Base-by-base conservation (phyloP, 352 stramenopile species). In the Pythium chondricola region DNA sequence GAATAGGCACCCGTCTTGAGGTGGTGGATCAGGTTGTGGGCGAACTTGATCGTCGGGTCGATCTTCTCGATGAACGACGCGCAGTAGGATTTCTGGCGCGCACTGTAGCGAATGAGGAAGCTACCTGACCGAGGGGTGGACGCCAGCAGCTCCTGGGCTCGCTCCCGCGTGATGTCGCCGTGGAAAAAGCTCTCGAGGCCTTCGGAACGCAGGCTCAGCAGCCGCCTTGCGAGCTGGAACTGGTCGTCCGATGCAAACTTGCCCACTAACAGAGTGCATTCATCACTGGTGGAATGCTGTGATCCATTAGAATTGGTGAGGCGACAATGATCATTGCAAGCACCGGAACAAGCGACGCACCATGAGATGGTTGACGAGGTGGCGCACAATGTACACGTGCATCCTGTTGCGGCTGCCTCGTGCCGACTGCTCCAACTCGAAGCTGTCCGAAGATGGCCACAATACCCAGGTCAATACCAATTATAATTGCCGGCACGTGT, bases 131-230 rank as follows among this genome's bases (percentile, higher is more conserved):
- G 66, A 3, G 27, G 38, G 13, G 61, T 61, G 1, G 41, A 26
- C 16, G 56, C 7, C 24, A 89, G 42, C 41, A 89, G 59, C 30
- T 68, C 45, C 30, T 87, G 69, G 2, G 75, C 58, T 17, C 52
- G 62, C 16, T 72, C 69, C 13, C 78, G 78, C 1, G 76, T 67
- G 21, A 89, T 86, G 22, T 84, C 74, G 8, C 78, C 78, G 36
- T 89, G 78, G 63, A 81, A 89, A 58, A 89, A 89, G 22, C 71
- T 85, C 53, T 81, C 73, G 41, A 89, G 60, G 1, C 78, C 78
- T 52, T 83, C 65, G 1, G 63, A 52, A 2, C 75, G 78, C 31
- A 89, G 55, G 10, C 67, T 67, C 13, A 79, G 41, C 20, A 89
- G 65, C 4, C 71, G 65, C 8, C 75, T 55, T 10, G 78, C 75